phyloP scores from a whole-genome alignment of 106 monocot species.

The Cymbidium sinense region DNA sequence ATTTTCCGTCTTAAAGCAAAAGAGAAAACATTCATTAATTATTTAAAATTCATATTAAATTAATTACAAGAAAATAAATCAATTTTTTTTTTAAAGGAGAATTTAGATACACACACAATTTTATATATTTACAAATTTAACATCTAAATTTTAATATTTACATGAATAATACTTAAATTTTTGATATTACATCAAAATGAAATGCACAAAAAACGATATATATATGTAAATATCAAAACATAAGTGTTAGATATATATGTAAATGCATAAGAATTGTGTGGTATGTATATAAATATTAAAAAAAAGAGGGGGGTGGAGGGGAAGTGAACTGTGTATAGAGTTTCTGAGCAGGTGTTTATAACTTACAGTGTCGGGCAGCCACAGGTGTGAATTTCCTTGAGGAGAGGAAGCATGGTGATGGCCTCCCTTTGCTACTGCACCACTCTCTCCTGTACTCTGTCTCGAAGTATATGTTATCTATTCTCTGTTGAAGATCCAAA shows the following conservation, averaged over 20 bases:
- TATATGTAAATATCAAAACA: no score
- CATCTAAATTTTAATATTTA: no score
- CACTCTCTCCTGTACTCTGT: conserved; percentile 91
- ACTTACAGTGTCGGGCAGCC: conserved; percentile 23
- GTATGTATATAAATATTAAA: not conserved
- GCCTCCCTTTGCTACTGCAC: conserved; percentile 57
- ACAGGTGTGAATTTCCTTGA: conserved; percentile 25
- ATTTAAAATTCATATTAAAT: not conserved
- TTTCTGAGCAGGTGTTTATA: not conserved
- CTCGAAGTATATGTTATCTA: conserved; percentile 84
- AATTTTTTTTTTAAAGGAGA: no score
- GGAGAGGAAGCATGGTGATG: conserved; percentile 24
- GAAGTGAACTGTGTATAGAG: not conserved
- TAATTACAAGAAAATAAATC: no score
- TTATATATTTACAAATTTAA: no score
- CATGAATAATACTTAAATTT: no score
- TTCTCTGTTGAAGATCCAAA: conserved; percentile 31
- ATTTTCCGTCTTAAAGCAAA: no score
- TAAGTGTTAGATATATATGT: not conserved
- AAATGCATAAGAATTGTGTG: not conserved
- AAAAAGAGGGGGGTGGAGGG: not conserved
- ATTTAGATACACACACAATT: no score
- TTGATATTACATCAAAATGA: no score
- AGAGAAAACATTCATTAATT: not conserved
- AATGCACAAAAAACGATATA: no score